These are phyloP conservation scores for Peronospora belbahrii DNA, from an alignment of 352 stramenopile species.

Conservation along the genomic window DNA sequence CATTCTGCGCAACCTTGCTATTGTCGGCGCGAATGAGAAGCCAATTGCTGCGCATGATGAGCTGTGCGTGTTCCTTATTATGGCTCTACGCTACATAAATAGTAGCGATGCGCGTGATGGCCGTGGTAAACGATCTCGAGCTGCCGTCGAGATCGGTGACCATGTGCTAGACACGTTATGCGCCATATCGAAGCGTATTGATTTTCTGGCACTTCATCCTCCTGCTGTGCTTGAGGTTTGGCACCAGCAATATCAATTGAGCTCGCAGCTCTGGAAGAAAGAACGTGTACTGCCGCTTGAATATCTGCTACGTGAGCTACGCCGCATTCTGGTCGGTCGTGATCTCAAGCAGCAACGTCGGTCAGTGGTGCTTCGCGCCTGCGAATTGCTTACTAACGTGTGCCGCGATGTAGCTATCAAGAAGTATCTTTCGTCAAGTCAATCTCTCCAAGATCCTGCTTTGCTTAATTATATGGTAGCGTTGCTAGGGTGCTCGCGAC, in stretches of 20 bases:
- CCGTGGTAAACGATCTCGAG: constrained; percentile 16
- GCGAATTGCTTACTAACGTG: constrained; percentile 53
- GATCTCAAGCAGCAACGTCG: constrained; percentile 34
- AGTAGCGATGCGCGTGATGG: constrained; percentile 20
- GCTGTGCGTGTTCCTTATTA: constrained; percentile 52
- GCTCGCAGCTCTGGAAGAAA: constrained; percentile 52
- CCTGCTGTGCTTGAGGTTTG: constrained; percentile 44
- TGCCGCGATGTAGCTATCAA: constrained; percentile 48
- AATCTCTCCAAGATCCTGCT: constrained; percentile 30
- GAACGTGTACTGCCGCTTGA: constrained; percentile 53
- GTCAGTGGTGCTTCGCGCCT: constrained; percentile 50
- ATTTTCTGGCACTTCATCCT: constrained; percentile 59
- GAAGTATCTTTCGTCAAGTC: constrained; percentile 34
- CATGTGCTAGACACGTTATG: constrained; percentile 72
- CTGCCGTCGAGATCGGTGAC: constrained; percentile 46
- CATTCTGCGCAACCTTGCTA: constrained; percentile 69
- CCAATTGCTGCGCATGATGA: constrained; percentile 58
- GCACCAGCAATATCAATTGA: constrained; percentile 53
- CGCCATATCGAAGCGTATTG: constrained; percentile 57
- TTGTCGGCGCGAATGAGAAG: constrained; percentile 65
- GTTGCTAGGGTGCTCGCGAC: constrained; percentile 39
- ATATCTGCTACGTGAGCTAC: constrained; percentile 49
- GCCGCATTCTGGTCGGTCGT: constrained; percentile 28
- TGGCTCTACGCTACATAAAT: constrained; percentile 40
- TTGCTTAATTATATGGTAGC: constrained; percentile 48